phyloP scores from a whole-genome alignment of 345 rosid genomes.

The Anacardium occidentale region DNA sequence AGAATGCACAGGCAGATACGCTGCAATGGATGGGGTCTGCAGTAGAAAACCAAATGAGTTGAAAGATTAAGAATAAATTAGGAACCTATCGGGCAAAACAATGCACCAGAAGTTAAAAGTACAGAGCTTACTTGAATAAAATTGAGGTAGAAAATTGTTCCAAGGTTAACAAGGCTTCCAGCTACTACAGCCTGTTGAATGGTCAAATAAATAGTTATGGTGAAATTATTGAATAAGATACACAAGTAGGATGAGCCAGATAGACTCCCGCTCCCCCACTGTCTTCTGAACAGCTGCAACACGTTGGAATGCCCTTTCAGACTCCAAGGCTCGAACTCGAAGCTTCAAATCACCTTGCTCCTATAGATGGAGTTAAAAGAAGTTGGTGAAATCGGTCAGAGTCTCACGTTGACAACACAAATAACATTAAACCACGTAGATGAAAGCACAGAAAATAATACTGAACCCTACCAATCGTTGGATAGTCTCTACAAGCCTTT shows the following conservation, averaged over 20 bases:
- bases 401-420: background rate
- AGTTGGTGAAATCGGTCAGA: background rate
- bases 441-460: constrained; percentile 1
- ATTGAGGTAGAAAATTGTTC: constrained; percentile 83
- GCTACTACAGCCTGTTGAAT: constrained; percentile 84
- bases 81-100: background rate
- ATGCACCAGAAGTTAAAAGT: background rate
- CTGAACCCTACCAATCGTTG: constrained; percentile 64
- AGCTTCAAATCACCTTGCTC: constrained; percentile 99
- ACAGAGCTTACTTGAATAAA: constrained; percentile 67
- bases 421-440: constrained; percentile 3
- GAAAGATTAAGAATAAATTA: constrained; percentile 2
- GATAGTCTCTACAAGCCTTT: constrained; percentile 80
- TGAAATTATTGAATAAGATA: background rate
- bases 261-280: constrained; percentile 82
- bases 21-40: constrained; percentile 72
- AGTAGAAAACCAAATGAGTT: constrained; percentile 19
- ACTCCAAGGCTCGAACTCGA: constrained; percentile 83
- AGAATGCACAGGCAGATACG: constrained; percentile 70
- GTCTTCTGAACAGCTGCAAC: constrained; percentile 93
- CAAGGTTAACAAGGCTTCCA: constrained; percentile 91
- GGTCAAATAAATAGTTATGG: constrained; percentile 16
- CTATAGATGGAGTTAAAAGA: constrained; percentile 36
- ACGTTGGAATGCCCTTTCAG: constrained; percentile 96
- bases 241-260: background rate